Conservation (phyloP, 1,284 basidiomycete species). For the Melampsora americana region DNA sequence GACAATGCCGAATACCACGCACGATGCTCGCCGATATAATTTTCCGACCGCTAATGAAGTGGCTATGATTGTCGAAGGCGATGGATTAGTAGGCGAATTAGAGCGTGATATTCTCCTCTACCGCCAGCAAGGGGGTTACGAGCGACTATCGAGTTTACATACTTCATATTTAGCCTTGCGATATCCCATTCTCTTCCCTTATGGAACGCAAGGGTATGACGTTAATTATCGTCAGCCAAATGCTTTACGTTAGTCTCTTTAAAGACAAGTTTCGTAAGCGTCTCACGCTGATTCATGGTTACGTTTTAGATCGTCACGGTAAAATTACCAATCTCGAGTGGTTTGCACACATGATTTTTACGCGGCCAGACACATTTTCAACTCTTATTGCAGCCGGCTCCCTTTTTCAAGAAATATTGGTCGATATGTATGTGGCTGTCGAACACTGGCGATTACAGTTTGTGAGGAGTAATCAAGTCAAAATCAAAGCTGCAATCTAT, state of each 20-base stretch:
- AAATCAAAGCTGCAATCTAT: neutral
- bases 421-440: neutral
- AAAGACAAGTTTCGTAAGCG: neutral
- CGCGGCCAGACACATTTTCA: neutral
- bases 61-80: neutral
- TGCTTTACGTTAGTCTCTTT: neutral
- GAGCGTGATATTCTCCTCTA: neutral
- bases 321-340: neutral
- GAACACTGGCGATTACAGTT: neutral
- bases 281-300: neutral
- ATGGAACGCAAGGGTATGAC: conserved; percentile 3
- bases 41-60: neutral
- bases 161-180: neutral
- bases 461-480: neutral
- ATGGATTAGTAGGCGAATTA: too few species aligned
- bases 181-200: conserved; percentile 12
- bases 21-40: neutral
- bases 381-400: neutral
- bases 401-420: neutral
- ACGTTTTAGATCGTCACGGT: neutral
- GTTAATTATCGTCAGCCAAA: neutral
- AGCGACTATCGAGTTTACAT: neutral
- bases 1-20: neutral
- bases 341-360: neutral
- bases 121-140: neutral